phyloP scores from a whole-genome alignment of 2,329 filamentous ascomycete genomes.

The Ophioceras dolichostomum region DNA sequence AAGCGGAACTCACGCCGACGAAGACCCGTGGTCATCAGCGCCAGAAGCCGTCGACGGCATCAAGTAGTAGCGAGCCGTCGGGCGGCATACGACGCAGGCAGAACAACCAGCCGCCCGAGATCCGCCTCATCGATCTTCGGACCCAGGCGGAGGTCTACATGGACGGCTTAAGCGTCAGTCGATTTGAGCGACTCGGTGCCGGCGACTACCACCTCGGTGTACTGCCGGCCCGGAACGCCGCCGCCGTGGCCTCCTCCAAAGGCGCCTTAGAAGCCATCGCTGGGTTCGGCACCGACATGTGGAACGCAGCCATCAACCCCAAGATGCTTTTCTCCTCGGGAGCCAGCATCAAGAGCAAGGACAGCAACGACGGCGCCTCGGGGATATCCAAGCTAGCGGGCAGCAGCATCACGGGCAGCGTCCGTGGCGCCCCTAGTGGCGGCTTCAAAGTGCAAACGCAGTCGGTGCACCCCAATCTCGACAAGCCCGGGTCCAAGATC shows the following conservation, averaged over 20 bases:
- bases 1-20: too few species aligned
- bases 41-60: constrained; percentile 30
- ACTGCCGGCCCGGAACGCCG: constrained; percentile 60
- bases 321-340: constrained; percentile 77
- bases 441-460: constrained; percentile 12
- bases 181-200: constrained; percentile 74
- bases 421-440: too few species aligned
- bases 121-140: constrained; percentile 79
- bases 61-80: constrained; percentile 43
- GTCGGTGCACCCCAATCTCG: constrained; percentile 38
- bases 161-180: constrained; percentile 73
- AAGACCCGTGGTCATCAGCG: constrained; percentile 26
- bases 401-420: constrained; percentile 17
- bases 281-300: constrained; percentile 62
- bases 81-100: constrained; percentile 59
- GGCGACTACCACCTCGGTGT: constrained; percentile 87
- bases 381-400: constrained; percentile 27
- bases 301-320: constrained; percentile 84
- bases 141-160: constrained; percentile 82
- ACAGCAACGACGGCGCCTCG: constrained; percentile 48
- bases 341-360: constrained; percentile 57
- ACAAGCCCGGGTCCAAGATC: constrained; percentile 52
- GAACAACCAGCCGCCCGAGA: constrained; percentile 74
- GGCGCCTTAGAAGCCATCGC: constrained; percentile 69
- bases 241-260: constrained; percentile 51